Conservation (phyloP, 441 rosid genomes). For the Monsonia emarginata region DNA sequence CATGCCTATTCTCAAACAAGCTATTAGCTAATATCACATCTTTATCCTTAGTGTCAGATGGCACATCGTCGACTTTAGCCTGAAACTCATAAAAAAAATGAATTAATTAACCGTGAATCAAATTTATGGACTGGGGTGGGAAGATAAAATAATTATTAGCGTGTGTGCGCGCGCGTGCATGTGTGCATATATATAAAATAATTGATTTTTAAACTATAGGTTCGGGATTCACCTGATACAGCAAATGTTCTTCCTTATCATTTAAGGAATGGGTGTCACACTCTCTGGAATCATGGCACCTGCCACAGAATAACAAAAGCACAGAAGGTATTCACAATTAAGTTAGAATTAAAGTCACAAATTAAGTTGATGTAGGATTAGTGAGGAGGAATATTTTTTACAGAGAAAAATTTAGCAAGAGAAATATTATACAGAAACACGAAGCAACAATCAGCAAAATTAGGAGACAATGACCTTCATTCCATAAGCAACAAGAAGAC, state of each 20-base stretch:
- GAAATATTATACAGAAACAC: not conserved
- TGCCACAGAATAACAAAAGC: conserved; percentile 21
- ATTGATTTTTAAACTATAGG: not conserved
- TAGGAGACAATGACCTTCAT: not conserved
- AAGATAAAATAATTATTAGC: not conserved
- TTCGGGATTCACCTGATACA: conserved; percentile 38
- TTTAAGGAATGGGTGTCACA: conserved; percentile 24
- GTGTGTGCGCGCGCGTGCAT: too few species aligned
- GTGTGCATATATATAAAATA: too few species aligned
- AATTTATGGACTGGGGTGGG: not conserved
- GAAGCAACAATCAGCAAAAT: not conserved
- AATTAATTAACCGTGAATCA: not conserved
- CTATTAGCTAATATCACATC: conserved; percentile 31
- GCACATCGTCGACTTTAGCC: conserved; percentile 36
- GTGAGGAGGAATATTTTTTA: not conserved
- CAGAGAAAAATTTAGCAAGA: not conserved
- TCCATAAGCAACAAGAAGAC: not conserved
- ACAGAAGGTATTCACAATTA: not conserved
- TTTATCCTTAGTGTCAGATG: conserved; percentile 40
- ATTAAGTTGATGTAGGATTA: not conserved
- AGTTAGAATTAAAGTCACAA: not conserved
- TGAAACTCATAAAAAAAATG: conserved; percentile 20
- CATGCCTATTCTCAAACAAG: conserved; percentile 48
- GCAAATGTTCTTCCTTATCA: conserved; percentile 39
- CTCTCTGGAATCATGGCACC: conserved; percentile 40